Conservation (phyloP, 192 early-diverging fungal species). For the Podila verticillata region DNA sequence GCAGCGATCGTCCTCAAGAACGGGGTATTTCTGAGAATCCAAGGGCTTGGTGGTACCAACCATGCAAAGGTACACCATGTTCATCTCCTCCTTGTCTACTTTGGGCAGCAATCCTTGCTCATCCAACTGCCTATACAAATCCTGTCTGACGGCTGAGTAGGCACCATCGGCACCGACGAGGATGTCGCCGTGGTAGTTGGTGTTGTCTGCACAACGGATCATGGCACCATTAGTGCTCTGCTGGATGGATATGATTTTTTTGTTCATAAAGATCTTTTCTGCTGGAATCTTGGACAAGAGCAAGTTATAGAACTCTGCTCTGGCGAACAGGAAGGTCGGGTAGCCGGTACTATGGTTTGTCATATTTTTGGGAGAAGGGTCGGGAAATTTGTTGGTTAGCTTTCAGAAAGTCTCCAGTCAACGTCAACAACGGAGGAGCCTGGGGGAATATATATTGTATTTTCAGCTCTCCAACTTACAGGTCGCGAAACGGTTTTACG, state of each 20-base stretch:
- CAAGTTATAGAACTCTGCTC: background rate
- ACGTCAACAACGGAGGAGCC: no score
- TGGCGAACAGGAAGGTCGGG: background rate
- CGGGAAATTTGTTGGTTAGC: background rate
- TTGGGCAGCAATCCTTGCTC: background rate
- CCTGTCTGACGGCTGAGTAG: slow-evolving; percentile 1
- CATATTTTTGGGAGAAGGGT: background rate
- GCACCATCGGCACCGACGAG: slow-evolving; percentile 4
- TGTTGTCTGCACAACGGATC: background rate
- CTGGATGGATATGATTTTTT: background rate
- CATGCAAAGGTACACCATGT: background rate
- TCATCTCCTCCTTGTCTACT: background rate
- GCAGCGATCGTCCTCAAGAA: background rate
- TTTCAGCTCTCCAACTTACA: background rate
- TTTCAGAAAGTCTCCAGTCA: no score
- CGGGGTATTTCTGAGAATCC: background rate
- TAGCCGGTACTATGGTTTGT: background rate
- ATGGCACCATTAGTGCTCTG: background rate
- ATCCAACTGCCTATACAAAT: background rate
- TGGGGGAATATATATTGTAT: no score
- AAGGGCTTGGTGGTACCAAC: background rate
- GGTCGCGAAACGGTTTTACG: background rate
- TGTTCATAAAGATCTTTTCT: background rate
- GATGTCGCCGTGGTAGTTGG: background rate
- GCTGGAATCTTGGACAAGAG: background rate